Conservation (phyloP, 2,329 filamentous ascomycete species). For the Mollisiaceae sp. region DNA sequence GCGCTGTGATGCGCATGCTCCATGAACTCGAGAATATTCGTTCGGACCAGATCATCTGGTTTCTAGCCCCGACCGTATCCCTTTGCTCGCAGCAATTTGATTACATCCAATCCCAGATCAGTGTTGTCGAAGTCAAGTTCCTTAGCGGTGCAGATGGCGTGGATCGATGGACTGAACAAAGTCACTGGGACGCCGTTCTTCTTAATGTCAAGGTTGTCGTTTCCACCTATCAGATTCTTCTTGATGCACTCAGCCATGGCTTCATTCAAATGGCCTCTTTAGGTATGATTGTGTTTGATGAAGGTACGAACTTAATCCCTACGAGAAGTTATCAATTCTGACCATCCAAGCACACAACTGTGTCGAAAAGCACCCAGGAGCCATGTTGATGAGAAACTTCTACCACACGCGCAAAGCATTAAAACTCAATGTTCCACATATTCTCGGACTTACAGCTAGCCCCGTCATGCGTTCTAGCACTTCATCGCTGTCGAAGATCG, state of each 20-base stretch:
- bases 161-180: slow-evolving; percentile 61
- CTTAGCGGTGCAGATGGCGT: slow-evolving; percentile 60
- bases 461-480: slow-evolving; percentile 41
- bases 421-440: slow-evolving; percentile 34
- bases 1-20: slow-evolving; percentile 37
- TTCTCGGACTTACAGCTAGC: slow-evolving; percentile 42
- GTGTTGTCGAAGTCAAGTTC: slow-evolving; percentile 55
- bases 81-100: slow-evolving; percentile 70
- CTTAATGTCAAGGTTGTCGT: slow-evolving; percentile 62
- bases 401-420: slow-evolving; percentile 37
- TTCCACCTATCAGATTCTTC: slow-evolving; percentile 63
- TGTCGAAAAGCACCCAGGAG: slow-evolving; percentile 38
- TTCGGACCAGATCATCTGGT: slow-evolving; percentile 64
- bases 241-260: slow-evolving; percentile 65
- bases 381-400: slow-evolving; percentile 41
- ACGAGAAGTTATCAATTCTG: slow-evolving; percentile 11
- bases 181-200: slow-evolving; percentile 64
- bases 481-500: slow-evolving; percentile 42
- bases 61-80: slow-evolving; percentile 71
- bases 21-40: slow-evolving; percentile 35
- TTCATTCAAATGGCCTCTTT: slow-evolving; percentile 62
- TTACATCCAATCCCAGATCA: slow-evolving; percentile 64
- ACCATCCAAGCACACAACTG: slow-evolving; percentile 42
- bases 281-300: slow-evolving; percentile 68
- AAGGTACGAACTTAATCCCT: slow-evolving; percentile 51